phyloP scores from a whole-genome alignment of 2,329 filamentous ascomycete genomes.

The Colletotrichum liriopes region DNA sequence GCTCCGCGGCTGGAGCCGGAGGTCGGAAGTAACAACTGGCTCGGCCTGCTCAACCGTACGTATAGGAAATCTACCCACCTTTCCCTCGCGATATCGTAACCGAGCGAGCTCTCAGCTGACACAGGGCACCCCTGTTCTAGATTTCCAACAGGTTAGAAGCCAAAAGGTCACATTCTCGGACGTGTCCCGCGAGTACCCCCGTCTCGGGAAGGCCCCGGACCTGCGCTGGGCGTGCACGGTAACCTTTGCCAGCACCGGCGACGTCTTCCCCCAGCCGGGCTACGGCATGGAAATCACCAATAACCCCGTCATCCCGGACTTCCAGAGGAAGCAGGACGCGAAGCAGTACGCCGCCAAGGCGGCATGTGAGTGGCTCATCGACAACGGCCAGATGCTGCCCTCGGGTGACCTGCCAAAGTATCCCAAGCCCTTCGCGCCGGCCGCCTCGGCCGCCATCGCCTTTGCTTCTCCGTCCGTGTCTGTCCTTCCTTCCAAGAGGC shows the following conservation, averaged over 20 bases:
- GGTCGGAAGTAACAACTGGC: constrained; percentile 54
- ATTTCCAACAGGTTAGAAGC: constrained; percentile 35
- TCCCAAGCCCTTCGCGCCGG: constrained; percentile 32
- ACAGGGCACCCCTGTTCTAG: not conserved
- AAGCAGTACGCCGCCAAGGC: constrained; percentile 68
- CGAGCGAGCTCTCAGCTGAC: not conserved
- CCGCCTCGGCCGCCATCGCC: not conserved
- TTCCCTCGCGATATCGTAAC: not conserved
- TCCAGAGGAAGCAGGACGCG: constrained; percentile 55
- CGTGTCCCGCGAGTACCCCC: constrained; percentile 29
- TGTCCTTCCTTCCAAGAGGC: constrained; percentile 11
- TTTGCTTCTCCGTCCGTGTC: not conserved
- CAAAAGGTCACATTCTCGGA: constrained; percentile 31
- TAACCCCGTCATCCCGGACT: constrained; percentile 17
- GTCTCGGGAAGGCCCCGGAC: constrained; percentile 34
- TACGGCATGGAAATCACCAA: constrained; percentile 49
- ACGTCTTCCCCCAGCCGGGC: constrained; percentile 33
- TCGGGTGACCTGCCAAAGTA: constrained; percentile 45
- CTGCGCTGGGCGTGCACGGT: constrained; percentile 38
- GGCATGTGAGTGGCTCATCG: constrained; percentile 60
- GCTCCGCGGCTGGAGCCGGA: constrained; percentile 45
- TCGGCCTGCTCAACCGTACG: constrained; percentile 57
- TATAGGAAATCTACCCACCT: constrained; percentile 10
- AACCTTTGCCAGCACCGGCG: constrained; percentile 25
- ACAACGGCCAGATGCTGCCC: constrained; percentile 48